These are phyloP conservation scores for Sporothrix euskadiensis DNA, from an alignment of 2,329 filamentous ascomycete genomes.

Conservation along the genomic window DNA sequence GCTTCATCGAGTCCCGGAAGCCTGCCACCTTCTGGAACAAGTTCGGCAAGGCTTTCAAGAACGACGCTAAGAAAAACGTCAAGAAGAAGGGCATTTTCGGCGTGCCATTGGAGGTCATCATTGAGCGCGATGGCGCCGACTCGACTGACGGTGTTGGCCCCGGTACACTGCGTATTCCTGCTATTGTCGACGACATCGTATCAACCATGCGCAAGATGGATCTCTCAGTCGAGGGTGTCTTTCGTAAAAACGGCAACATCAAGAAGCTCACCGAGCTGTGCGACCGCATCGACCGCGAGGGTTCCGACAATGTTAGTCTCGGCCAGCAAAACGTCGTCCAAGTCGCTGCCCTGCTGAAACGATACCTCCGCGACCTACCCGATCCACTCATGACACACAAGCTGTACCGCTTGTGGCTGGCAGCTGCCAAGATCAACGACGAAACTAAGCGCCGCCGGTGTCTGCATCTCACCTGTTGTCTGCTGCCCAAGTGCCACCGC, in stretches of 20 bases:
- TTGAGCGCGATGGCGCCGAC: conserved; percentile 92
- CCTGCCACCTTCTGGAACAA: conserved; percentile 95
- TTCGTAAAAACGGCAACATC: conserved; percentile 99
- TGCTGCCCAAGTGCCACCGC: conserved; percentile 87
- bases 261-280: conserved; percentile 85
- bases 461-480: conserved; percentile 85
- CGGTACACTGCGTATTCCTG: conserved; percentile 83
- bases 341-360: conserved; percentile 89
- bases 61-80: conserved; percentile 70
- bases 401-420: conserved; percentile 86
- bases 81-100: conserved; percentile 97
- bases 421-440: conserved; percentile 83
- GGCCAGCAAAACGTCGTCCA: conserved; percentile 89
- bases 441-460: conserved; percentile 79
- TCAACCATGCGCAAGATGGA: conserved; percentile 98
- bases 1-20: conserved; percentile 90
- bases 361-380: conserved; percentile 90
- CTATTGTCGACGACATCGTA: conserved; percentile 92
- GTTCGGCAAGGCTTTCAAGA: conserved; percentile 93
- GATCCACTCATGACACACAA: conserved; percentile 95
- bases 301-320: conserved; percentile 81
- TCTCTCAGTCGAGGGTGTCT: conserved; percentile 96
- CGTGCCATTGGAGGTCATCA: conserved; percentile 80
- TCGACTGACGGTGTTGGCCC: conserved; percentile 97
- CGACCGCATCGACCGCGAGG: conserved; percentile 81